phyloP scores from a whole-genome alignment of 164 flowering plant genomes.

The Magnolia officinalis region DNA sequence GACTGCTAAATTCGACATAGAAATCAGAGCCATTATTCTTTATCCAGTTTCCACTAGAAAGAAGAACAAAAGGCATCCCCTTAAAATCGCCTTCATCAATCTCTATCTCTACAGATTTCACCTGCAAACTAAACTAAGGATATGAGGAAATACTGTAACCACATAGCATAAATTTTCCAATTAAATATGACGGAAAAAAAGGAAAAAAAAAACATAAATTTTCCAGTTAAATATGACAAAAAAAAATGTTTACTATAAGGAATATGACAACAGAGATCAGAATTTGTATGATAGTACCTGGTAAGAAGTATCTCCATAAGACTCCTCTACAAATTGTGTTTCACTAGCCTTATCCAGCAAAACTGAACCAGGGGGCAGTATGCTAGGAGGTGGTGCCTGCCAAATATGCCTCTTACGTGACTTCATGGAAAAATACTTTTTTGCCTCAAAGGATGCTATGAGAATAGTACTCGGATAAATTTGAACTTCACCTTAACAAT shows the following conservation, averaged over 20 bases:
- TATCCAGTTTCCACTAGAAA: slow-evolving; percentile 73
- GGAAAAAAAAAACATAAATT: background rate
- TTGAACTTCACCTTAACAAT: background rate
- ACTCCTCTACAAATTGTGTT: slow-evolving; percentile 46
- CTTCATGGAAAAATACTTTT: too few relatives aligned
- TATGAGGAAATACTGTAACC: background rate
- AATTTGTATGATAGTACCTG: slow-evolving; percentile 34
- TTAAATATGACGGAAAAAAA: background rate
- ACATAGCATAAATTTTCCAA: too few relatives aligned
- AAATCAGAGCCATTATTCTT: slow-evolving; percentile 78
- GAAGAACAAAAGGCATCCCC: slow-evolving; percentile 91
- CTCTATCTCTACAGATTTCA: slow-evolving; percentile 62
- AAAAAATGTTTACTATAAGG: background rate
- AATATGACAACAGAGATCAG: slow-evolving; percentile 3
- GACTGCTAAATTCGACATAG: slow-evolving; percentile 53
- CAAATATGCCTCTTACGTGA: slow-evolving; percentile 11
- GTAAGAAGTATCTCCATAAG: slow-evolving; percentile 35
- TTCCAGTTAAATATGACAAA: background rate
- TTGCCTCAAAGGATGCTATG: too few relatives aligned
- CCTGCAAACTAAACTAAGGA: slow-evolving; percentile 29
- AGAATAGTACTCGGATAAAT: background rate
- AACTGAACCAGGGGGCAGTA: slow-evolving; percentile 67
- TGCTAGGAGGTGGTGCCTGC: slow-evolving; percentile 75
- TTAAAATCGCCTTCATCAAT: slow-evolving; percentile 55
- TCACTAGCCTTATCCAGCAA: slow-evolving; percentile 47